A percentile compares a stretch with the other conserved stretches of the same genome.
These are phyloP conservation scores for Wickerhamomyces rabaulensis DNA, from an alignment of 805 yeast species.

Conservation along the genomic window DNA sequence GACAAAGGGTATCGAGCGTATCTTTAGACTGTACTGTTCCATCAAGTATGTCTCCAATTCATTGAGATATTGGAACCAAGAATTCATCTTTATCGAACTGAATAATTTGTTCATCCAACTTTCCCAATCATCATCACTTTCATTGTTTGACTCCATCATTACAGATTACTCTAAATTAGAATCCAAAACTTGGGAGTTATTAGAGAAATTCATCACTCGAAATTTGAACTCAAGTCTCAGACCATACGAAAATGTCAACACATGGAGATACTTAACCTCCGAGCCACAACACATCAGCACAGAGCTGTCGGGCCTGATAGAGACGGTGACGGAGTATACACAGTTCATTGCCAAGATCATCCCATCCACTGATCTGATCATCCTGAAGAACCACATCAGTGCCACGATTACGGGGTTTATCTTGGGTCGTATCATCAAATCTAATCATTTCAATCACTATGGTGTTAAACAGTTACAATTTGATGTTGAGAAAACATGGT, in stretches of 20 bases:
- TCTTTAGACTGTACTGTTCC: conserved; percentile 23
- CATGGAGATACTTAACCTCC: conserved; percentile 23
- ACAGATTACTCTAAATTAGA: conserved; percentile 24
- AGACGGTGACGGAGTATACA: conserved; percentile 20
- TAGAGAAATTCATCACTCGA: conserved; percentile 27
- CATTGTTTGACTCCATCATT: conserved; percentile 28
- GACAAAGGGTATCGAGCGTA: conserved; percentile 22
- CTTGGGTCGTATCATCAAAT: conserved; percentile 30
- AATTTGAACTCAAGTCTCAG: conserved; percentile 25
- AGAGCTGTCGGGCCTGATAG: conserved; percentile 23
- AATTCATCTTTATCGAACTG: conserved; percentile 22
- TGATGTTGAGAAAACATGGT: conserved; percentile 28
- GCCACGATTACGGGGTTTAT: conserved; percentile 26
- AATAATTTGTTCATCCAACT: conserved; percentile 18
- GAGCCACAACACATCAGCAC: conserved; percentile 14
- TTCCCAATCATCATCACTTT: conserved; percentile 11
- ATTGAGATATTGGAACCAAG: conserved; percentile 22
- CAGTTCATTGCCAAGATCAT: conserved; percentile 15
- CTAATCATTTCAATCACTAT: conserved; percentile 28
- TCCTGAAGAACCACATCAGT: conserved; percentile 22
- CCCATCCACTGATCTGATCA: conserved; percentile 12
- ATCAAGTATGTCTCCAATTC: conserved; percentile 16
- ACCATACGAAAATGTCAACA: conserved; percentile 27
- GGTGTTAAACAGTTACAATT: conserved; percentile 29
- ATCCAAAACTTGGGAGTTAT: conserved; percentile 24